These are phyloP conservation scores for Myxozyma melibiosi DNA, from an alignment of 805 yeast genomes.

Conservation along the genomic window DNA sequence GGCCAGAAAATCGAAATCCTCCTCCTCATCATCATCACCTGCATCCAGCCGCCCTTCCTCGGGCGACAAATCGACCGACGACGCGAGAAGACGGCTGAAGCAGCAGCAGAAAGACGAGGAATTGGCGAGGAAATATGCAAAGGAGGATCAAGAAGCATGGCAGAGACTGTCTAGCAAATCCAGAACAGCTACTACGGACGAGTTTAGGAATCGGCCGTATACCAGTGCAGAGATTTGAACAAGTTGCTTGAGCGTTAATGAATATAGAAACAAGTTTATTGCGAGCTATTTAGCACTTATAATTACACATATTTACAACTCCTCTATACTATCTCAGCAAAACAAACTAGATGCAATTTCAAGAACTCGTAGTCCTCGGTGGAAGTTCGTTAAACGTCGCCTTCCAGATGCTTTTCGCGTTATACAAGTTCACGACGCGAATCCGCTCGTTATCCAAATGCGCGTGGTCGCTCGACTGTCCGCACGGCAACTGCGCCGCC, in stretches of 20 bases:
- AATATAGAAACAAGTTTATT: not conserved
- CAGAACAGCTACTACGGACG: not conserved
- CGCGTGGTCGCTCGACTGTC: slow-evolving; percentile 92
- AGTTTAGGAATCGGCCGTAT: not conserved
- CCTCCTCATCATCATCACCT: not conserved
- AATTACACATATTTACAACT: slow-evolving; percentile 4
- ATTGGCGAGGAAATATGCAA: not conserved
- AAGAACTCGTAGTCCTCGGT: not conserved
- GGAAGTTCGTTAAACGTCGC: slow-evolving; percentile 22
- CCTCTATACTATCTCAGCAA: too few species aligned
- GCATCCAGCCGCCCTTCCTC: not conserved
- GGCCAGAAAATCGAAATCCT: not conserved
- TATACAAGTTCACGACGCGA: slow-evolving; percentile 74
- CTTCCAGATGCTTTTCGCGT: slow-evolving; percentile 60
- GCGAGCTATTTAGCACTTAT: not conserved
- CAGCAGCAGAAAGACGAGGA: too few species aligned
- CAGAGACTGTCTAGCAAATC: not conserved
- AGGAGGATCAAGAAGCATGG: not conserved
- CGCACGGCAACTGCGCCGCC: slow-evolving; percentile 96
- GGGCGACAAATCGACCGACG: not conserved
- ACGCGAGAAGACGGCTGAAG: not conserved
- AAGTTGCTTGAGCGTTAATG: too few species aligned
- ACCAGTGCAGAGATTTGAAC: not conserved
- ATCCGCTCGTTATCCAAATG: slow-evolving; percentile 87
- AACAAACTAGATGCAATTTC: too few species aligned